Conservation (phyloP, 768 basidiomycete species). For the Tubosaeta brunneosetosa region DNA sequence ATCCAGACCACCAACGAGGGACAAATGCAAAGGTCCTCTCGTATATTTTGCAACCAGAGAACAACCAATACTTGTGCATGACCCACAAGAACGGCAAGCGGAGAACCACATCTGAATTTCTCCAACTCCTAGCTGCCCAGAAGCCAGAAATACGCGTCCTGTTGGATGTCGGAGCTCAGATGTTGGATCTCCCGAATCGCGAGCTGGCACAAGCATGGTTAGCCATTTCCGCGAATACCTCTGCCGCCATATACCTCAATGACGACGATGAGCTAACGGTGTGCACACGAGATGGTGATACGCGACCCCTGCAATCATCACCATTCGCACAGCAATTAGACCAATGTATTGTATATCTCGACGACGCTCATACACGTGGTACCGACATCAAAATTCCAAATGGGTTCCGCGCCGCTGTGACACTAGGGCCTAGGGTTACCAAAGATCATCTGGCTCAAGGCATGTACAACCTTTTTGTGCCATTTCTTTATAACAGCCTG, state of each 20-base stretch:
- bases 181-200: slow-evolving; percentile 43
- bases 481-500: neutral
- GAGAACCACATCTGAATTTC: slow-evolving; percentile 20
- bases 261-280: slow-evolving; percentile 18
- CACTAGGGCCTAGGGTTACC: slow-evolving; percentile 14
- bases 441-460: slow-evolving; percentile 15
- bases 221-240: neutral
- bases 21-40: too few species aligned
- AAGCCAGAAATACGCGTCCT: slow-evolving; percentile 37
- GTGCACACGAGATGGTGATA: slow-evolving; percentile 32
- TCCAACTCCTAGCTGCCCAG: slow-evolving; percentile 29
- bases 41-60: too few species aligned
- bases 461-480: neutral
- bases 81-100: too few species aligned
- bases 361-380: slow-evolving; percentile 16
- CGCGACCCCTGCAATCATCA: slow-evolving; percentile 35
- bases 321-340: too few species aligned
- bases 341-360: slow-evolving; percentile 10
- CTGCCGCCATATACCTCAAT: slow-evolving; percentile 24
- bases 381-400: slow-evolving; percentile 15
- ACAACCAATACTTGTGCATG: too few species aligned
- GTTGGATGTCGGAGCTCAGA: slow-evolving; percentile 51
- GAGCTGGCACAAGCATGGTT: slow-evolving; percentile 42
- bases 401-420: slow-evolving; percentile 8
- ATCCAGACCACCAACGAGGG: too few species aligned